Evolutionary conservation across 371 early-diverging fungal species (phyloP).

Genomic region (Amoeboradix gromovi): DNA sequence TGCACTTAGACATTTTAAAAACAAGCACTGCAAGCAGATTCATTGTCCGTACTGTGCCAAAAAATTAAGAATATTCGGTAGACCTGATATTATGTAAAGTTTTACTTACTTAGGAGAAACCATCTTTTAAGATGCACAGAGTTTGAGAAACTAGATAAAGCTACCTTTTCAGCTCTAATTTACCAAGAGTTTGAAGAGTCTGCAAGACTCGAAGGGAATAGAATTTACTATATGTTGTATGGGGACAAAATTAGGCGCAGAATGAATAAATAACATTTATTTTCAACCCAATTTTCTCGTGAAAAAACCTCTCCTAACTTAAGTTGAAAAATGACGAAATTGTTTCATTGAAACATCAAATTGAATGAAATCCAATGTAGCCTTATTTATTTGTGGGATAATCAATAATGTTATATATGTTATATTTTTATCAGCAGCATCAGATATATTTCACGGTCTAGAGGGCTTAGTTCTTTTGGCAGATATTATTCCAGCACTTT

Average conservation of each 20-base stretch:
- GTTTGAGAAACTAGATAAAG: too few relatives aligned
- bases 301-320: too few relatives aligned
- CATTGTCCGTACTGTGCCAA: not conserved
- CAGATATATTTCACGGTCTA: constrained; percentile 12
- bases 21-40: not conserved
- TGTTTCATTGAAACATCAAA: too few relatives aligned
- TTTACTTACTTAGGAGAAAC: too few relatives aligned
- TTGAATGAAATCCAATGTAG: not conserved
- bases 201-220: too few relatives aligned
- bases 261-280: too few relatives aligned
- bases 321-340: too few relatives aligned
- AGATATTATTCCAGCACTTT: constrained; percentile 15
- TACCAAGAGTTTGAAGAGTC: too few relatives aligned
- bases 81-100: not conserved
- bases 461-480: constrained; percentile 14
- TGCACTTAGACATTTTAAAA: not conserved
- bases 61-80: not conserved
- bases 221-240: too few relatives aligned
- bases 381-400: constrained; percentile 1
- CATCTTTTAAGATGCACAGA: not conserved
- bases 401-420: constrained; percentile 21
- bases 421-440: constrained; percentile 19
- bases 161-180: too few relatives aligned
- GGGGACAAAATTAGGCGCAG: too few relatives aligned
- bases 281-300: too few relatives aligned